Conservation (phyloP, 495 filamentous ascomycete genomes). For the Penicillium malachiteum region DNA sequence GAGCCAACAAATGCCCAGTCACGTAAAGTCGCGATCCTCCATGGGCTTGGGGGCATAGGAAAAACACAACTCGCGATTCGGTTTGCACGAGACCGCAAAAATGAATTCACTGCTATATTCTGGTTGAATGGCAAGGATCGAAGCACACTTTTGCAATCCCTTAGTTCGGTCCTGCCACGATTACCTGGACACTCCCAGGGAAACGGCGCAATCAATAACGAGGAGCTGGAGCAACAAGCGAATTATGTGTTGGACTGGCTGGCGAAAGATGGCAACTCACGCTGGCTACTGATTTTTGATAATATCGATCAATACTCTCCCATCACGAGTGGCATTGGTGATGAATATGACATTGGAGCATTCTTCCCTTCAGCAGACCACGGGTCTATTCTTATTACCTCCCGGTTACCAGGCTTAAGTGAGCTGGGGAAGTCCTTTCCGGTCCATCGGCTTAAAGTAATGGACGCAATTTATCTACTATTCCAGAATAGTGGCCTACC, state of each 20-base stretch:
- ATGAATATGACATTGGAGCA: constrained; percentile 31
- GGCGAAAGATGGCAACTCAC: constrained; percentile 22
- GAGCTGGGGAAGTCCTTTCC: constrained; percentile 28
- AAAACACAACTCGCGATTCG: no score
- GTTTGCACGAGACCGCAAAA: no score
- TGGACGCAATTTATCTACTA: constrained; percentile 24
- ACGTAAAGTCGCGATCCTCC: no score
- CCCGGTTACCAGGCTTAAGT: constrained; percentile 29
- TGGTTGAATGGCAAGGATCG: no score
- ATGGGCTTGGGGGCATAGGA: no score
- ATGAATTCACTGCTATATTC: no score
- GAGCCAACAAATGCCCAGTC: no score
- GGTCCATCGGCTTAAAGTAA: constrained; percentile 17
- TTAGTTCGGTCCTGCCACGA: no score
- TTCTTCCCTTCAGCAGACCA: constrained; percentile 38
- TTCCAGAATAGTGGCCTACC: constrained; percentile 18
- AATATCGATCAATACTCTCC: constrained; percentile 42
- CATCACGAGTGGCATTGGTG: constrained; percentile 7
- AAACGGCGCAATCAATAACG: no score
- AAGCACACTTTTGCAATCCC: no score
- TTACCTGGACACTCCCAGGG: no score
- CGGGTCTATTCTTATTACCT: constrained; percentile 43
- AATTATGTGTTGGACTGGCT: constrained; percentile 35
- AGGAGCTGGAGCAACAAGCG: no score
- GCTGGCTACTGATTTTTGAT: constrained; percentile 43